Base-by-base conservation (phyloP, 75 land plant species). In the Pseudotsuga menziesii region DNA sequence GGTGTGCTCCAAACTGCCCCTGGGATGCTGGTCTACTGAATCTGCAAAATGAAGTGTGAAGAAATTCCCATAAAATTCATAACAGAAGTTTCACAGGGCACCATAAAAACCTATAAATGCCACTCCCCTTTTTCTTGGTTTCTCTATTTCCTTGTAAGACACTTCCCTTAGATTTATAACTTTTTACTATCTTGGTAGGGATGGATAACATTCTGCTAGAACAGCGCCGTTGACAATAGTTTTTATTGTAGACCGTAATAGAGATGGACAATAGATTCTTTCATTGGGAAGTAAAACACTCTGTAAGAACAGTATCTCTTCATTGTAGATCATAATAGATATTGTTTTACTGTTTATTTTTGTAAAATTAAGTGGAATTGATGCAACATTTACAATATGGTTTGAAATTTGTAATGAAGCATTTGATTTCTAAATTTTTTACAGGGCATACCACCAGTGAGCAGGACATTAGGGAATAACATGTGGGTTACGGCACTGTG, bases 371-470 rank as follows among this genome's bases (percentile, higher is more conserved):
- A 27, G 6, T 16, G 9, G 4, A 41, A 41, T 41, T 16, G 41
- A 20, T 41, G 72, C 20, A 36, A 19, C 23, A 69, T 69, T 69
- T 20, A n/a, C 11, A 52, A 69, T 14, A 20, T 76, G 70, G 32
- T 35, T 32, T 6, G 39, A 26, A 58, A 26, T 62, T 19, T 76
- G 29, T 58, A 22, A 32, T 63, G 61, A 32, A 15, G 13, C 60
- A 58, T 56, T 20, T 20, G 48, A 57, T 1, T 35, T 39, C 4
- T 73, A 48, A 60, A 55, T 54, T 11, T 56, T 73, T 79, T 54
- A 7, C 93, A 94, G 98, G 98, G 92, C 41, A 91, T 97, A 71
- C 93, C 91, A 14, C 95, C 99, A 61, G 83, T 82, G 25, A 86
- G 73, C 80, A 90, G 89, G 81, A 75, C 60, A 39, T 77, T 91